These are phyloP conservation scores for Smallanthus sonchifolius DNA, from an alignment of 129 eudicot genomes.

Conservation along the genomic window DNA sequence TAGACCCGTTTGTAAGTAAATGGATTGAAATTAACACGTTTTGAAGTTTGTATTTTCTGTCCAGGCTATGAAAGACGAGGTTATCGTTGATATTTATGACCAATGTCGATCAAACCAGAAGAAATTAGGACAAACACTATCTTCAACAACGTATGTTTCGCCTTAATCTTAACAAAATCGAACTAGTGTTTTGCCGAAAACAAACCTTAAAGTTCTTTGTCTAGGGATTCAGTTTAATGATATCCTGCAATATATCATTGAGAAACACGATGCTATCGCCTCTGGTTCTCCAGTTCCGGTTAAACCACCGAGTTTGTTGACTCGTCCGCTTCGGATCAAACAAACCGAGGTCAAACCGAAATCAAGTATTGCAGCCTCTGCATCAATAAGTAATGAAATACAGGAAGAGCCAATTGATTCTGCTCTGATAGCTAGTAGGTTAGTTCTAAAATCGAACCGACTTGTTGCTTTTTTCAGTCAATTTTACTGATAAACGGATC, in stretches of 20 bases:
- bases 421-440: constrained; percentile 66
- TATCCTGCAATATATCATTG: constrained; percentile 53
- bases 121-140: constrained; percentile 68
- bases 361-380: constrained; percentile 30
- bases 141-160: constrained; percentile 49
- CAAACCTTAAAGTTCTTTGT: constrained; percentile 23
- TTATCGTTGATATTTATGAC: constrained; percentile 77
- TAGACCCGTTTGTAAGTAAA: background rate
- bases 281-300: constrained; percentile 63
- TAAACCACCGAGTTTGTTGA: constrained; percentile 19
- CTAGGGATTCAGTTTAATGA: constrained; percentile 78
- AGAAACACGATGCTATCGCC: constrained; percentile 84
- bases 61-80: constrained; percentile 79
- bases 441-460: background rate
- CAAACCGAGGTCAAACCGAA: constrained; percentile 24
- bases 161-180: background rate
- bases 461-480: background rate
- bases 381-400: constrained; percentile 40
- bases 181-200: background rate
- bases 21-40: background rate
- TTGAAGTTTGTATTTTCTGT: constrained; percentile 5
- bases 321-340: constrained; percentile 24
- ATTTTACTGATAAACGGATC: too few relatives aligned
- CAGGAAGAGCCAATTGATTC: constrained; percentile 64
- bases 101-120: constrained; percentile 87